Base-by-base conservation (phyloP, 306 rosid genomes). In the Leucaena leucocephala region DNA sequence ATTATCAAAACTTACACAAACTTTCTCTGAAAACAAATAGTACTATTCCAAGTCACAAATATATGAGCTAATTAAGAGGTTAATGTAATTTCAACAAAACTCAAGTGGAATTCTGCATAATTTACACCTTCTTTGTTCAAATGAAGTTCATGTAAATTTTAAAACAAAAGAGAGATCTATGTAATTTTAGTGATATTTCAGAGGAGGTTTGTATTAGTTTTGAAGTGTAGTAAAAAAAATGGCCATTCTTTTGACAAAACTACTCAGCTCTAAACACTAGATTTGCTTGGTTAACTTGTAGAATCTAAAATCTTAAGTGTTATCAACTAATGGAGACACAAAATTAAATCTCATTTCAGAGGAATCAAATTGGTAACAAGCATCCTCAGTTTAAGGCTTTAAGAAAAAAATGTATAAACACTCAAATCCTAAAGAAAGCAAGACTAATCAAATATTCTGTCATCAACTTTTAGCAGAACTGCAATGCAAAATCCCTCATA, bases 181-280 rank as follows among this genome's bases (percentile, higher is more conserved):
- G 50, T 11, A 27, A 27, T 27, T 40, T 40, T 40, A 40, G 43
- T 40, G 43, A 40, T 40, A 40, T 4, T 40, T 1, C 0, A 27
- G 43, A 40, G 43, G 43, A 40, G 43, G 7, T 4, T 40, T 40
- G 7, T 40, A 40, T 40, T 40, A 40, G 43, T 4, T 5, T 40
- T 61, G 36, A 54, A 19, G 54, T 52, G 40, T 42, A 38, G 27
- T 68, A 57, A 75, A 71, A 71, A 74, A 4, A 68, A 27, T 11
- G 8, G 11, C 11, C 14, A 12, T 11, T 46, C 27, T 27, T 27
- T 27, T 27, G 27, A 68, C 38, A 19, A 68, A 55, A 33, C 36
- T 11, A 3, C 3, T 5, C 76, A 49, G 66, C 36, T 17, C 34
- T 9, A n/a, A 13, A 55, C 14, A 39, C 38, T 16, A 5, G 33